phyloP scores from a whole-genome alignment of 2,329 filamentous ascomycete genomes.

The Bipolaris sorokiniana region DNA sequence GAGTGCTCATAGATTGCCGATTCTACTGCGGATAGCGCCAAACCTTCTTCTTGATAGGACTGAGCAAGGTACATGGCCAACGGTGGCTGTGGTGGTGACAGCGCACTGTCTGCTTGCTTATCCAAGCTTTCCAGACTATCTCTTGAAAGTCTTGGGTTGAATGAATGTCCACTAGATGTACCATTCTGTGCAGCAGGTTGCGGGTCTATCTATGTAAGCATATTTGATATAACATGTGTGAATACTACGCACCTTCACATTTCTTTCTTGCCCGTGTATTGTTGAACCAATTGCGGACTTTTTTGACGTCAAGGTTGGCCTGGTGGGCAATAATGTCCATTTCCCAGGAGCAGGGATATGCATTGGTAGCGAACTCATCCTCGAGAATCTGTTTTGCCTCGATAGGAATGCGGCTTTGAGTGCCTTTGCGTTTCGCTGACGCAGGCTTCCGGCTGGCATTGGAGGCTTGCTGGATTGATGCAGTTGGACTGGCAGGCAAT shows the following conservation, averaged over 20 bases:
- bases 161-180: constrained; percentile 11
- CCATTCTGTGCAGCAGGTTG: constrained; percentile 2
- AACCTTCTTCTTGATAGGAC: constrained; percentile 44
- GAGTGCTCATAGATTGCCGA: constrained; percentile 38
- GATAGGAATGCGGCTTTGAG: constrained; percentile 38
- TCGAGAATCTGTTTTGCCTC: constrained; percentile 45
- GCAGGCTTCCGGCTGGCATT: constrained; percentile 36
- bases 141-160: constrained; percentile 36
- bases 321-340: constrained; percentile 47
- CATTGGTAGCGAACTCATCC: constrained; percentile 44
- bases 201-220: constrained; percentile 20
- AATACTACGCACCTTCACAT: constrained; percentile 27
- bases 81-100: constrained; percentile 41
- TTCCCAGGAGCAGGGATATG: constrained; percentile 46
- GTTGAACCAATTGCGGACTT: constrained; percentile 47
- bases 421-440: constrained; percentile 43
- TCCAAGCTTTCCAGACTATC: constrained; percentile 42
- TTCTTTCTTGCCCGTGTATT: constrained; percentile 45
- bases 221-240: background rate
- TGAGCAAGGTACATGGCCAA: constrained; percentile 45
- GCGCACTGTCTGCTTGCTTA: constrained; percentile 25
- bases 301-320: constrained; percentile 45
- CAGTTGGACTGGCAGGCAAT: background rate
- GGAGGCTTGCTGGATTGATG: constrained; percentile 20
- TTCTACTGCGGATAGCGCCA: constrained; percentile 36